Conservation (phyloP, 192 early-diverging fungal genomes). For the Mortierella antarctica region DNA sequence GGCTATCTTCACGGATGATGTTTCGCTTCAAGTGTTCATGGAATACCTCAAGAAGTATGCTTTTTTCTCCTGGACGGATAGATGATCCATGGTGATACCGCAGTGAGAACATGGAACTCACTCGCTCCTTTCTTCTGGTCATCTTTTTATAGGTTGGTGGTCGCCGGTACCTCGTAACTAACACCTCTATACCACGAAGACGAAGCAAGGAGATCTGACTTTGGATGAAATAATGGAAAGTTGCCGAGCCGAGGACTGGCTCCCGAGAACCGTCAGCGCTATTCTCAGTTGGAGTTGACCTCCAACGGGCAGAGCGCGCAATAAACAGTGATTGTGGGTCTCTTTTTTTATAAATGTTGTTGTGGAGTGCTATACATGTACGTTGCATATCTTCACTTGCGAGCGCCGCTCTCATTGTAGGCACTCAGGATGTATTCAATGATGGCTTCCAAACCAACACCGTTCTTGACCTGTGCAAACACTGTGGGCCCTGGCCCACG, state of each 20-base stretch:
- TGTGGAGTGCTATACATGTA: no score
- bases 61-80: not conserved
- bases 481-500: conserved; percentile 84
- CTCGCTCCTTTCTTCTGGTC: not conserved
- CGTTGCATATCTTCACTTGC: not conserved
- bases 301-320: not conserved
- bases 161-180: conserved; percentile 46
- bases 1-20: conserved; percentile 98
- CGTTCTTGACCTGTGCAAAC: conserved; percentile 94
- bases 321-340: not conserved
- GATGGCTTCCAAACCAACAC: conserved; percentile 84
- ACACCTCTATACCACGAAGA: conserved; percentile 15
- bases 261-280: not conserved
- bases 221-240: not conserved
- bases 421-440: conserved; percentile 78
- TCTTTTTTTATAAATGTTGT: not conserved
- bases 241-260: conserved; percentile 15
- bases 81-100: not conserved
- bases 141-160: conserved; percentile 32
- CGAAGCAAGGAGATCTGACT: not conserved
- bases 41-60: conserved; percentile 88
- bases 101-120: not conserved
- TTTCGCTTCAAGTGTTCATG: conserved; percentile 98
- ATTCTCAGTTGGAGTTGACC: conserved; percentile 10
- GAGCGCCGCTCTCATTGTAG: conserved; percentile 65